Evolutionary conservation across 208 protist species (phyloP).

Genomic region (Wallacemonas collosoma): DNA sequence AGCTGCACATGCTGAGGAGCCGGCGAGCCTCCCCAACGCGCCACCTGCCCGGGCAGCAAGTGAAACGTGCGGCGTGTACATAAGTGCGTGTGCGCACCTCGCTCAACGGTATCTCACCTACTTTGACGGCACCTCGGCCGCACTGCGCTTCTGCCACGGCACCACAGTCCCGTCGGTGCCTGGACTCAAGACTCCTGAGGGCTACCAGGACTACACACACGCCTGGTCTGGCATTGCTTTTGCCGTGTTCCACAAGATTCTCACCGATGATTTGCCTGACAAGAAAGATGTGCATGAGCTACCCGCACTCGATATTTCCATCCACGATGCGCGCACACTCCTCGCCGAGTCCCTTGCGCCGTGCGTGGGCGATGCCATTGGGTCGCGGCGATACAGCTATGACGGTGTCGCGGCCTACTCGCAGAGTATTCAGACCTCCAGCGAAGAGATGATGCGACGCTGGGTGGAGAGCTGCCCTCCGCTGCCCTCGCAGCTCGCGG

Average conservation of each 20-base stretch:
- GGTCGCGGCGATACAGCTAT: slow-evolving; percentile 9
- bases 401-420: slow-evolving; percentile 1
- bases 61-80: slow-evolving; percentile 8
- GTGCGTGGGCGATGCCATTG: slow-evolving; percentile 14
- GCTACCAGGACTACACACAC: slow-evolving; percentile 36
- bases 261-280: slow-evolving; percentile 13
- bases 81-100: slow-evolving; percentile 10
- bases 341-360: background rate
- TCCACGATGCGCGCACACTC: background rate
- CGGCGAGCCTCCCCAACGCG: background rate
- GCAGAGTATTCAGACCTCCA: slow-evolving; percentile 7
- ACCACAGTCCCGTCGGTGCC: slow-evolving; percentile 5
- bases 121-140: slow-evolving; percentile 22
- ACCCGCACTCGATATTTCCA: background rate
- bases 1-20: background rate
- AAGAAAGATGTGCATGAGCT: slow-evolving; percentile 2
- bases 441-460: slow-evolving; percentile 15
- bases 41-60: background rate
- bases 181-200: slow-evolving; percentile 21
- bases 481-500: background rate
- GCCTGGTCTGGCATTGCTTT: slow-evolving; percentile 46
- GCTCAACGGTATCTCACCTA: slow-evolving; percentile 13
- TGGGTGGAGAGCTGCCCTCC: slow-evolving; percentile 7
- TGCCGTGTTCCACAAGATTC: slow-evolving; percentile 23
- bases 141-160: slow-evolving; percentile 21